Conservation (phyloP, 345 rosid genomes). For the Pugionium cornutum region DNA sequence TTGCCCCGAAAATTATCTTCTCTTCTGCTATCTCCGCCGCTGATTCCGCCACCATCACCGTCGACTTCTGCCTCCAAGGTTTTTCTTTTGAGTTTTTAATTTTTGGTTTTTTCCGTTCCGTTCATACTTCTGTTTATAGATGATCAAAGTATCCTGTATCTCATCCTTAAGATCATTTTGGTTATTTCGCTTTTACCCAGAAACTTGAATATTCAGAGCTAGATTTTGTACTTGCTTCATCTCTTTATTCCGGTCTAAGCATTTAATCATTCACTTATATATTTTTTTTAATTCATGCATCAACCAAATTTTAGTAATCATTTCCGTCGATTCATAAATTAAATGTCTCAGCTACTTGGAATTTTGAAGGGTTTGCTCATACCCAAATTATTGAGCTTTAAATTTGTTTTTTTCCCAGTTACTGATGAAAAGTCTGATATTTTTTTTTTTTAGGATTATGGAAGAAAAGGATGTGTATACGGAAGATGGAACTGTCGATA, state of each 20-base stretch:
- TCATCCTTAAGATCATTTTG: neutral
- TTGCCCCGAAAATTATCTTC: neutral
- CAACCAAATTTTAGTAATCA: neutral
- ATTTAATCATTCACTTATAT: neutral
- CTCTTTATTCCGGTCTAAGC: neutral
- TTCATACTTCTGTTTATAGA: slow-evolving; percentile 1
- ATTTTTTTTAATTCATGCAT: neutral
- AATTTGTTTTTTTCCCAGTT: neutral
- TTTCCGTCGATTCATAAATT: neutral
- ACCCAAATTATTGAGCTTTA: slow-evolving; percentile 4
- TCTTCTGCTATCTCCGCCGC: slow-evolving; percentile 15
- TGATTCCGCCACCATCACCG: slow-evolving; percentile 11
- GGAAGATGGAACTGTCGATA: slow-evolving; percentile 74
- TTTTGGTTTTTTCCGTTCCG: neutral
- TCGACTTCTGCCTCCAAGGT: neutral
- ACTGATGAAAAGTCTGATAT: neutral
- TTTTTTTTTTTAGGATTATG: slow-evolving; percentile 46
- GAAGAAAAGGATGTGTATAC: slow-evolving; percentile 62
- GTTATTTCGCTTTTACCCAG: neutral
- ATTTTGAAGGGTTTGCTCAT: neutral
- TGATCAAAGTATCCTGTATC: neutral
- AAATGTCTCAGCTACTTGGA: neutral
- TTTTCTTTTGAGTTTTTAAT: neutral
- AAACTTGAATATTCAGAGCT: slow-evolving; percentile 18
- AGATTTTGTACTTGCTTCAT: neutral